A percentile compares a stretch with the other conserved stretches of the same genome.
These are phyloP conservation scores for Forsythia suspensa DNA, from an alignment of 257 asterid species.

Conservation along the genomic window DNA sequence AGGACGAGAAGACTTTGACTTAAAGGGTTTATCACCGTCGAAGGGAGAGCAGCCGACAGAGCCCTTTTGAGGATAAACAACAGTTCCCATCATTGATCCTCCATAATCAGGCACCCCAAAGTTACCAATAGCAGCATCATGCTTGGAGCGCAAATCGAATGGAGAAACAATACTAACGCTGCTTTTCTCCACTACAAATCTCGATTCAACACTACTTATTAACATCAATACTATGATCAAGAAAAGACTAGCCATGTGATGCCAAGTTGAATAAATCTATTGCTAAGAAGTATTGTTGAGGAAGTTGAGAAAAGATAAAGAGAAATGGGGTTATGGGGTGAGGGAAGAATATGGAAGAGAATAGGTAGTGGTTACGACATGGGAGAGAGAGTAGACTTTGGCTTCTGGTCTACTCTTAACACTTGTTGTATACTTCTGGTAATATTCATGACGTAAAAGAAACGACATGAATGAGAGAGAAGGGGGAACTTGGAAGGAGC, in stretches of 20 bases:
- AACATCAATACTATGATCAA: slow-evolving; percentile 3
- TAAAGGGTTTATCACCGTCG: slow-evolving; percentile 70
- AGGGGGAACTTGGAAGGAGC: slow-evolving; percentile 11
- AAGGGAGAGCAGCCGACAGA: slow-evolving; percentile 61
- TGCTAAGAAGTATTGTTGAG: neutral
- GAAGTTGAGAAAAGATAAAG: neutral
- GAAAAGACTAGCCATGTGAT: neutral
- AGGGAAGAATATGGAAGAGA: slow-evolving; percentile 13
- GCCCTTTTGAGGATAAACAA: slow-evolving; percentile 55
- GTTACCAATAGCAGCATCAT: slow-evolving; percentile 90
- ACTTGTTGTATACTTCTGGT: neutral
- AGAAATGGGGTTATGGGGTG: too few relatives aligned
- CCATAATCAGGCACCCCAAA: slow-evolving; percentile 96
- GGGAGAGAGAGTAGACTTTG: slow-evolving; percentile 34
- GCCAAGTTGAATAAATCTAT: neutral
- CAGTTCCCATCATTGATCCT: slow-evolving; percentile 71
- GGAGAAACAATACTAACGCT: slow-evolving; percentile 76
- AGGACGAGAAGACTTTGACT: slow-evolving; percentile 68
- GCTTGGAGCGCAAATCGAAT: slow-evolving; percentile 47
- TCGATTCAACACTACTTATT: slow-evolving; percentile 21
- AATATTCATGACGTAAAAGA: slow-evolving; percentile 41
- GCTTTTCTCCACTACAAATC: slow-evolving; percentile 82
- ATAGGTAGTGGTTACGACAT: slow-evolving; percentile 10
- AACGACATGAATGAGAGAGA: slow-evolving; percentile 21
- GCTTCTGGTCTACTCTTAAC: slow-evolving; percentile 17